These are phyloP conservation scores for Bruguiera parviflora DNA, from an alignment of 345 rosid species.

Conservation along the genomic window DNA sequence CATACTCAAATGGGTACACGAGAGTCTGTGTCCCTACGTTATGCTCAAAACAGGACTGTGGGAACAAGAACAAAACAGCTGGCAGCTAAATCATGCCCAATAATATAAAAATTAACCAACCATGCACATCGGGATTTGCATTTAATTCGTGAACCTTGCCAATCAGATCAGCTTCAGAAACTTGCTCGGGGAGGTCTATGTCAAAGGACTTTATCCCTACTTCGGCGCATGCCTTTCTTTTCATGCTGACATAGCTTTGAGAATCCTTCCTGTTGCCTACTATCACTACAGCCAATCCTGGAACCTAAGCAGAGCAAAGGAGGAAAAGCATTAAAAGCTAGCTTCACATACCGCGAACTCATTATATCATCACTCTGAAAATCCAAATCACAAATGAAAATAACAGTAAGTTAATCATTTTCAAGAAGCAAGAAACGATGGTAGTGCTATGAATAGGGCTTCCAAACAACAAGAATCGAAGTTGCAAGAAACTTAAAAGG, in stretches of 20 bases:
- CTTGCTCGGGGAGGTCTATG: slow-evolving; percentile 74
- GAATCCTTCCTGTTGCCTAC: slow-evolving; percentile 84
- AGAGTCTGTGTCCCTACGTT: too few species aligned
- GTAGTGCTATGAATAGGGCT: too few species aligned
- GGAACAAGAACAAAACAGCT: background rate
- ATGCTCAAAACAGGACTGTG: too few species aligned
- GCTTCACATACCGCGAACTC: background rate
- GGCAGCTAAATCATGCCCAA: background rate
- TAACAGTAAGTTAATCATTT: background rate
- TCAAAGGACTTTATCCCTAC: slow-evolving; percentile 82
- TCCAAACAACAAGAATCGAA: too few species aligned
- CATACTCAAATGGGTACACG: too few species aligned
- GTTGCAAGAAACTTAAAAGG: too few species aligned
- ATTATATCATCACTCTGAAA: background rate
- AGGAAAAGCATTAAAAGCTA: background rate
- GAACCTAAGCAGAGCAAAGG: slow-evolving; percentile 48
- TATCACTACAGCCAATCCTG: slow-evolving; percentile 85
- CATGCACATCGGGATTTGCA: slow-evolving; percentile 71
- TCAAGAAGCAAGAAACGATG: background rate
- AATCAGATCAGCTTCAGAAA: slow-evolving; percentile 62
- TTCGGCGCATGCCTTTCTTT: slow-evolving; percentile 90
- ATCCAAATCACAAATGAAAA: background rate
- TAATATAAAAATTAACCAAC: slow-evolving; percentile 35
- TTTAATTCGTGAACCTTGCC: slow-evolving; percentile 80
- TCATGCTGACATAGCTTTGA: slow-evolving; percentile 82